phyloP scores from a whole-genome alignment of 495 filamentous ascomycete genomes.

The Bryoglossum gracile region DNA sequence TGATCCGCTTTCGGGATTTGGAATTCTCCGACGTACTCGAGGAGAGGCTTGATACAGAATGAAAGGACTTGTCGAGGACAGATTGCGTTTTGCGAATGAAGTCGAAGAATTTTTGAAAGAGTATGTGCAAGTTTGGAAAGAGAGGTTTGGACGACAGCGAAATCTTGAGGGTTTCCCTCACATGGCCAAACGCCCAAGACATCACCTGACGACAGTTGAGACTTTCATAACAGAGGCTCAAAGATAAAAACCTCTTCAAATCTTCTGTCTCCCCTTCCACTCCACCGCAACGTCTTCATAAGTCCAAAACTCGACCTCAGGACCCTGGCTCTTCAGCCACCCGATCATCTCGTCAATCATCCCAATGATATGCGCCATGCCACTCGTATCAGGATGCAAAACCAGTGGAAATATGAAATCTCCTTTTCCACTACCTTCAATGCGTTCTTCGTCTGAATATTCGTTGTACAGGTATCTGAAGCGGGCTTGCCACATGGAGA shows the following conservation, averaged over 20 bases:
- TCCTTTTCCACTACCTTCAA: neutral
- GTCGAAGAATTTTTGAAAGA: too few relatives aligned
- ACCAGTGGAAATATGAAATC: conserved; percentile 56
- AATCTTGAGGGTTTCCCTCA: too few relatives aligned
- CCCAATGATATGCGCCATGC: conserved; percentile 48
- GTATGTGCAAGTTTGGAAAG: too few relatives aligned
- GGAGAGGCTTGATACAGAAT: too few relatives aligned
- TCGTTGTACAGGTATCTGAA: conserved; percentile 56
- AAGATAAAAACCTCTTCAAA: neutral
- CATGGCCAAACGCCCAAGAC: neutral
- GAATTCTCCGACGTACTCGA: too few relatives aligned
- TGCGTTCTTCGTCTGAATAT: conserved; percentile 26
- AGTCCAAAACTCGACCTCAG: conserved; percentile 42
- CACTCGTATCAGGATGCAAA: conserved; percentile 53
- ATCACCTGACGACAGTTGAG: neutral
- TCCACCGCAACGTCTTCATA: conserved; percentile 35
- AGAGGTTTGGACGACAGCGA: too few relatives aligned
- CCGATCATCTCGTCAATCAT: conserved; percentile 49
- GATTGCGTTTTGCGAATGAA: too few relatives aligned
- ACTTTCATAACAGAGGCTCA: neutral
- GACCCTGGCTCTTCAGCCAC: conserved; percentile 43
- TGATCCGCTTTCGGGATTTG: too few relatives aligned
- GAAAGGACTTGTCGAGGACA: too few relatives aligned
- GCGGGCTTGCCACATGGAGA: conserved; percentile 51
- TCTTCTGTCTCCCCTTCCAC: conserved; percentile 27